Conservation (phyloP, 2,329 filamentous ascomycete genomes). For the Nemania sp. region DNA sequence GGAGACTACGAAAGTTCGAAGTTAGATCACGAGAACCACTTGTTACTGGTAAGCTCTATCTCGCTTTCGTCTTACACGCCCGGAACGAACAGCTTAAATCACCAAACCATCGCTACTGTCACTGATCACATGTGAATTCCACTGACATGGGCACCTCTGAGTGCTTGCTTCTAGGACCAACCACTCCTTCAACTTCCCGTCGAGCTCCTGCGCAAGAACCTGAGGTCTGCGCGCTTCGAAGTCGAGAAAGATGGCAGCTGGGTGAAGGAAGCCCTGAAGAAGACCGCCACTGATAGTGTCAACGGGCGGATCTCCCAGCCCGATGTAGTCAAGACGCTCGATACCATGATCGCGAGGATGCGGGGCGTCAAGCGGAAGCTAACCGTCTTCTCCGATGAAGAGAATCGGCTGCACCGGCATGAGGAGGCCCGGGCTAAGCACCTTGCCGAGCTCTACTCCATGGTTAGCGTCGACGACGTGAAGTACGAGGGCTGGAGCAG, state of each 20-base stretch:
- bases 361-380: conserved; percentile 88
- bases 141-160: conserved; percentile 1
- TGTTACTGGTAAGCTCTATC: conserved; percentile 67
- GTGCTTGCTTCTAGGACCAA: conserved; percentile 69
- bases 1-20: conserved; percentile 65
- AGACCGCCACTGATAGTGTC: conserved; percentile 68
- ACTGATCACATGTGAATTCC: not conserved
- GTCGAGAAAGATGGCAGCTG: conserved; percentile 72
- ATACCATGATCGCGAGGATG: conserved; percentile 83
- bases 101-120: not conserved
- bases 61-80: too few species aligned
- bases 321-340: conserved; percentile 78
- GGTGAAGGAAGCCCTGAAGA: conserved; percentile 63
- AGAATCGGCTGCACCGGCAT: conserved; percentile 74
- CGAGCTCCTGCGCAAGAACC: conserved; percentile 91
- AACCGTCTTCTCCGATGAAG: conserved; percentile 74
- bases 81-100: not conserved
- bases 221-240: conserved; percentile 79
- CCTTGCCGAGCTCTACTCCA: conserved; percentile 76
- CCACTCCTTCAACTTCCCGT: conserved; percentile 89
- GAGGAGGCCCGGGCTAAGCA: conserved; percentile 77
- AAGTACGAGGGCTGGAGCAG: conserved; percentile 92
- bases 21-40: conserved; percentile 74
- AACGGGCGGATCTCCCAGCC: conserved; percentile 64
- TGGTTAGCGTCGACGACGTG: conserved; percentile 83